These are phyloP conservation scores for Penicillium nordicum DNA, from an alignment of 2,329 filamentous ascomycete genomes.

Conservation along the genomic window DNA sequence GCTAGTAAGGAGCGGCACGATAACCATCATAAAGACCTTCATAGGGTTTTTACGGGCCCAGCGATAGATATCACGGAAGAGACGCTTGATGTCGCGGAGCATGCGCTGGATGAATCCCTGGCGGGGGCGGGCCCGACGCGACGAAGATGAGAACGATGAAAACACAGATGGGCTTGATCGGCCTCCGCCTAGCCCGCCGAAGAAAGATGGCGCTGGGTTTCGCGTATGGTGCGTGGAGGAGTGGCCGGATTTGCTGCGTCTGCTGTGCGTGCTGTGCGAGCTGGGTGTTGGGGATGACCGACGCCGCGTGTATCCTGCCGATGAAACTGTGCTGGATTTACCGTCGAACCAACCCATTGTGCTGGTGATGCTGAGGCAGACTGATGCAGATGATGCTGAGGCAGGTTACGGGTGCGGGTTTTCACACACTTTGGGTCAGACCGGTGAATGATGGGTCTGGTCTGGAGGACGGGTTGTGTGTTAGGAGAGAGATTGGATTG, in stretches of 20 bases:
- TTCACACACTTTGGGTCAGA: not conserved
- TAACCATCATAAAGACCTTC: conserved; percentile 81
- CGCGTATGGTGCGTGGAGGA: conserved; percentile 38
- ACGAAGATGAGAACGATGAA: conserved; percentile 63
- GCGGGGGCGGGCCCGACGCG: conserved; percentile 74
- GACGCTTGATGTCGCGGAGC: conserved; percentile 70
- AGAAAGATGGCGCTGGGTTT: conserved; percentile 46
- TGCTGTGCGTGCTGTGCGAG: conserved; percentile 38
- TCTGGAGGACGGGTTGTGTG: not conserved
- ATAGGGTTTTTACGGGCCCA: conserved; percentile 80
- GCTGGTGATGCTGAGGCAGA: not conserved
- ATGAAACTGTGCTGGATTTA: conserved; percentile 29
- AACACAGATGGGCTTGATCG: conserved; percentile 47
- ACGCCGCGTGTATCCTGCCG: conserved; percentile 29
- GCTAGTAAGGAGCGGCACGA: conserved; percentile 82
- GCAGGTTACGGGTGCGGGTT: not conserved
- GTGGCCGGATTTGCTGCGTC: conserved; percentile 32
- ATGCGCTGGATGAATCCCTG: conserved; percentile 72
- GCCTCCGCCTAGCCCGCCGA: conserved; percentile 41
- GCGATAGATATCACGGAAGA: conserved; percentile 74
- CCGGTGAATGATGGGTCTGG: not conserved
- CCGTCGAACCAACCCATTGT: conserved; percentile 50
- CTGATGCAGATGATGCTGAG: not conserved
- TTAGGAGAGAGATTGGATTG: not conserved
- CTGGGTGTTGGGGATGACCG: conserved; percentile 20